These are phyloP conservation scores for Ascochyta viciae-villosae DNA, from an alignment of 2,329 filamentous ascomycete species.

Conservation along the genomic window DNA sequence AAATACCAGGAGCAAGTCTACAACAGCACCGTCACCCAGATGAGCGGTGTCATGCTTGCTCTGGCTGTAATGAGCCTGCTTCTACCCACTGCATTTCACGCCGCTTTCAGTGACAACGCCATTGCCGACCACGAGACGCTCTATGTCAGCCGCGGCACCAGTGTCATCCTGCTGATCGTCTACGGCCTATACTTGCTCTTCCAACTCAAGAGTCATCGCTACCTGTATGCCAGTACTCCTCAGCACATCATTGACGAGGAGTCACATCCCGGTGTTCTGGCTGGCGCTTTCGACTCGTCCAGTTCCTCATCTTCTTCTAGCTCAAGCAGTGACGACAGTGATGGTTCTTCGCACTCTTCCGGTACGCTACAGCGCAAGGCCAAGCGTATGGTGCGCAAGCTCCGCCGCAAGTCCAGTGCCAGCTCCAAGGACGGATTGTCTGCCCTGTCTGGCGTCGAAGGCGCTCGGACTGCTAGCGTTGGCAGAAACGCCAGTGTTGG, in stretches of 20 bases:
- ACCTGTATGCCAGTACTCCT: conserved; percentile 89
- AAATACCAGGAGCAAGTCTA: conserved; percentile 93
- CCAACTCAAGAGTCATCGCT: conserved; percentile 89
- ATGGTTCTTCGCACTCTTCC: conserved; percentile 67
- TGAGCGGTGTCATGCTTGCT: conserved; percentile 92
- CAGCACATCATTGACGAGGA: conserved; percentile 94
- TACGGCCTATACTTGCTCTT: conserved; percentile 87
- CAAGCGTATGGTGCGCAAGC: conserved; percentile 75
- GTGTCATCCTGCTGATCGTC: conserved; percentile 81
- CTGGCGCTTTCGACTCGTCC: conserved; percentile 80
- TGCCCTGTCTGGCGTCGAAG: conserved; percentile 52
- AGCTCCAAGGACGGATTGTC: conserved; percentile 69
- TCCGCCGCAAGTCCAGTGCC: conserved; percentile 78
- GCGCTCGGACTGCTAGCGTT: conserved; percentile 32
- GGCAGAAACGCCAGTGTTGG: conserved; percentile 27
- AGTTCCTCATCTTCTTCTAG: conserved; percentile 59
- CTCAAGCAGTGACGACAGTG: conserved; percentile 67
- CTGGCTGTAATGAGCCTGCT: conserved; percentile 89
- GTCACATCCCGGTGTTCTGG: conserved; percentile 81
- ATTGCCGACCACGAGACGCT: conserved; percentile 75
- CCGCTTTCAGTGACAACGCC: conserved; percentile 72
- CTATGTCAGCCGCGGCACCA: conserved; percentile 87
- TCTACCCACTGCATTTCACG: conserved; percentile 91
- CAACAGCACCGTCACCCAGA: conserved; percentile 93
- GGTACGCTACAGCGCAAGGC: conserved; percentile 78